Evolutionary conservation across 495 filamentous ascomycete genomes (phyloP), one percentile per base, ranked within the genome.

Genomic region (Chaetomidium leptoderma): DNA sequence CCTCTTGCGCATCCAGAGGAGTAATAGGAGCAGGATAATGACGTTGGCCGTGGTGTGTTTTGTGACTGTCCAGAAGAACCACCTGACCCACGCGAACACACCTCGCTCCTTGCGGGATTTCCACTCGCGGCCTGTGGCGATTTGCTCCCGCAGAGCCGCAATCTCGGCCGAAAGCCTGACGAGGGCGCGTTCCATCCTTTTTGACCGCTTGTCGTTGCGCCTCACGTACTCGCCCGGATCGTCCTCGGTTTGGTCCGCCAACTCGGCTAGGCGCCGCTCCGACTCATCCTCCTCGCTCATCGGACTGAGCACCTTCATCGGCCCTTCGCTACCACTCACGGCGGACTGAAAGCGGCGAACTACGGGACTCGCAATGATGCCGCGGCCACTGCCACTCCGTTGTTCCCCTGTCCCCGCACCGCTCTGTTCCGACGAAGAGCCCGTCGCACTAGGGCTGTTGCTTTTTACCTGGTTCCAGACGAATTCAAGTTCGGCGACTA

Each of bases 381-480:
- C 56, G 3, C 51, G 53, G 6, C 45, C 53, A 4, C 29, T 30
- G 2, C 36, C 27, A 16, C 44, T 48, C 50, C 49, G 48, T 26
- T 58, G 68, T 57, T 49, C 50, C 32, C 58, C 26, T 24, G 14
- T 16, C 23, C 21, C 39, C 4, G 6, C 35, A 1, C 53, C 53
- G 8, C 59, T 44, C 27, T 49, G 73, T 54, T 75, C 73, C 6
- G 83, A 81, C 1, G 82, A 81, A 7, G 76, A 80, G 8, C 71
- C 72, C 2, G 81, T 77, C 2, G 83, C 83, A 13, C 85, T 86
- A 0, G 83, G 75, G 24, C 81, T 81, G 64, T 95, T 96, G 53
- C 82, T 87, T 72, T 92, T 93, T 55, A 97, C 89, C 68, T 97
- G 95, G 61, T 96, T 90, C 93, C 93, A 98, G 44, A 98, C 91